Conservation (phyloP, 2,329 filamentous ascomycete species). For the Cladosporium sp. region DNA sequence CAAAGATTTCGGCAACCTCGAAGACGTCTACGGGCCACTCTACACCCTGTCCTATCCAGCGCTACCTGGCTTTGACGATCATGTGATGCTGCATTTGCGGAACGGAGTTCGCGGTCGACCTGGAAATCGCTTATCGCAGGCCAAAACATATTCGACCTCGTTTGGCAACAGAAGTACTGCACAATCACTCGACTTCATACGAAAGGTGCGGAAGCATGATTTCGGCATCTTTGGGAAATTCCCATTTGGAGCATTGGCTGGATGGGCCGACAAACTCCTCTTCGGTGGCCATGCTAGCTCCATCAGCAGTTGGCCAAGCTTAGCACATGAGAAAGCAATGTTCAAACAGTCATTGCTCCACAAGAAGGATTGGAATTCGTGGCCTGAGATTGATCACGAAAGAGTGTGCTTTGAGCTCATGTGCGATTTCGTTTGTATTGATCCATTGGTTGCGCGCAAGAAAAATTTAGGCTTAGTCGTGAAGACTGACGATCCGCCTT, state of each 20-base stretch:
- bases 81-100: background rate
- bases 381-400: background rate
- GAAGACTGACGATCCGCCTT: background rate
- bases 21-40: background rate
- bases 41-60: too few relatives aligned
- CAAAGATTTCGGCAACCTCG: background rate
- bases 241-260: background rate
- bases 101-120: too few relatives aligned
- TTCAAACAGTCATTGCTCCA: background rate
- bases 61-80: background rate
- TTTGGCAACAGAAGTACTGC: background rate
- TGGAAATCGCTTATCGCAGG: too few relatives aligned
- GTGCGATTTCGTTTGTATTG: background rate
- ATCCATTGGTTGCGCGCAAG: background rate
- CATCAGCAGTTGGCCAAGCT: background rate
- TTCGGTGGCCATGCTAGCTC: too few relatives aligned
- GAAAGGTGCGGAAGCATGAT: background rate
- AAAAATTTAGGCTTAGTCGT: background rate
- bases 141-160: background rate
- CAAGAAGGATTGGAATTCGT: background rate
- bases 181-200: background rate
- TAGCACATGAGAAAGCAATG: background rate
- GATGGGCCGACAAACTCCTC: background rate
- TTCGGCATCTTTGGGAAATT: background rate
- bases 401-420: background rate